Evolutionary conservation across 169 alveolate genomes (phyloP).

Genomic region (Plasmodium knowlesi): DNA sequence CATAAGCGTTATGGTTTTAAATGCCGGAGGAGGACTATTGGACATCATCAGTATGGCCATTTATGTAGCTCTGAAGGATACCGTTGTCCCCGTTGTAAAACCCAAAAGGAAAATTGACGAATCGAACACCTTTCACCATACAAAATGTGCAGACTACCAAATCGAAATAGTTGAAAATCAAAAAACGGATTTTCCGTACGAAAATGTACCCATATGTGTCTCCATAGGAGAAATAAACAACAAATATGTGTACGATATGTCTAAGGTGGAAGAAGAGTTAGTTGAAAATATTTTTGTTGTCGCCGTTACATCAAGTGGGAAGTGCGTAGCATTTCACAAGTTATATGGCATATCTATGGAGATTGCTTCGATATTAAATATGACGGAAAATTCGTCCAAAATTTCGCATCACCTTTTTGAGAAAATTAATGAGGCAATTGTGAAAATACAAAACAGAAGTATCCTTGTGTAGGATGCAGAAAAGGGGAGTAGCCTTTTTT

Average conservation of each 20-base stretch:
- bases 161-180: conserved; percentile 65
- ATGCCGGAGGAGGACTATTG: conserved; percentile 80
- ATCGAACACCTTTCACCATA: conserved; percentile 46
- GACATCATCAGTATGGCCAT: conserved; percentile 83
- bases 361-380: conserved; percentile 60
- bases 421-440: conserved; percentile 54
- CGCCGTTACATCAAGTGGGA: conserved; percentile 67
- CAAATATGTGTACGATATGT: conserved; percentile 71
- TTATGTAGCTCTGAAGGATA: conserved; percentile 77
- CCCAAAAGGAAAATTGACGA: conserved; percentile 76
- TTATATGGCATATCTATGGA: conserved; percentile 68
- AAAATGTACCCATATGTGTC: conserved; percentile 63
- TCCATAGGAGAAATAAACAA: conserved; percentile 72
- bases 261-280: conserved; percentile 66
- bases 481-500: neutral
- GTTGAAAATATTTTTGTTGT: conserved; percentile 70
- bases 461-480: neutral
- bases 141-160: conserved; percentile 63
- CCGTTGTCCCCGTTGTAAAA: conserved; percentile 77
- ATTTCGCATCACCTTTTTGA: conserved; percentile 60
- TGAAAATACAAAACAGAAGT: conserved; percentile 33
- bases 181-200: conserved; percentile 28
- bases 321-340: conserved; percentile 71
- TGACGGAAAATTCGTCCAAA: conserved; percentile 53
- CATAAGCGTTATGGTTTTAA: conserved; percentile 79